Percentiles rank a stretch among this genome's conserved stretches.
phyloP scores from a whole-genome alignment of 164 flowering plant species.

The Taxillus chinensis region DNA sequence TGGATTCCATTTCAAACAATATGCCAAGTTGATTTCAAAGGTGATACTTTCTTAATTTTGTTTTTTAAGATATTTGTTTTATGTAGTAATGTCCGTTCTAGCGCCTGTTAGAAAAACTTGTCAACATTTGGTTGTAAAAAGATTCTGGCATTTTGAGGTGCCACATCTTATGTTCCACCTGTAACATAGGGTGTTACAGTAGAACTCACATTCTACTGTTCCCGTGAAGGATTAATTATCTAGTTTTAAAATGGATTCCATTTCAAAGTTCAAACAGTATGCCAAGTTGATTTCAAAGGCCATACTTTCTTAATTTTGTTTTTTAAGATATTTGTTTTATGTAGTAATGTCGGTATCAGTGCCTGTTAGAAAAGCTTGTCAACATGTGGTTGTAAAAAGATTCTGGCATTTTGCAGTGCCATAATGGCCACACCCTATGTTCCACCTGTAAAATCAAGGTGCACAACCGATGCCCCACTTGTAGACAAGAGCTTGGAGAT shows the following conservation, averaged over 20 bases:
- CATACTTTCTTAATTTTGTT: too few relatives aligned
- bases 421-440: conserved; percentile 57
- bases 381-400: conserved; percentile 1
- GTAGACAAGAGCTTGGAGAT: conserved; percentile 58
- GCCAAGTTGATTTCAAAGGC: too few relatives aligned
- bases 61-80: background rate
- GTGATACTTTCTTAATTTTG: too few relatives aligned
- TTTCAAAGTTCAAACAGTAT: too few relatives aligned
- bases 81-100: background rate
- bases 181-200: too few relatives aligned
- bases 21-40: too few relatives aligned
- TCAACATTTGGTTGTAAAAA: background rate
- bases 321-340: background rate
- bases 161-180: conserved; percentile 52
- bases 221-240: too few relatives aligned
- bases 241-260: too few relatives aligned
- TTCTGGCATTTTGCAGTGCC: conserved; percentile 35
- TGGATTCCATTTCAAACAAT: too few relatives aligned
- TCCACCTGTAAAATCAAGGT: conserved; percentile 49
- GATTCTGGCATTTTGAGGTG: conserved; percentile 31
- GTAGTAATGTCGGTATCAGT: background rate
- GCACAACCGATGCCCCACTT: conserved; percentile 53
- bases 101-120: background rate
- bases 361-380: background rate
- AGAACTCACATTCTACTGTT: too few relatives aligned